A percentile compares a stretch with the other conserved stretches of the same genome.
phyloP scores from a whole-genome alignment of 495 filamentous ascomycete genomes.

The Thermochaetoides thermophila region DNA sequence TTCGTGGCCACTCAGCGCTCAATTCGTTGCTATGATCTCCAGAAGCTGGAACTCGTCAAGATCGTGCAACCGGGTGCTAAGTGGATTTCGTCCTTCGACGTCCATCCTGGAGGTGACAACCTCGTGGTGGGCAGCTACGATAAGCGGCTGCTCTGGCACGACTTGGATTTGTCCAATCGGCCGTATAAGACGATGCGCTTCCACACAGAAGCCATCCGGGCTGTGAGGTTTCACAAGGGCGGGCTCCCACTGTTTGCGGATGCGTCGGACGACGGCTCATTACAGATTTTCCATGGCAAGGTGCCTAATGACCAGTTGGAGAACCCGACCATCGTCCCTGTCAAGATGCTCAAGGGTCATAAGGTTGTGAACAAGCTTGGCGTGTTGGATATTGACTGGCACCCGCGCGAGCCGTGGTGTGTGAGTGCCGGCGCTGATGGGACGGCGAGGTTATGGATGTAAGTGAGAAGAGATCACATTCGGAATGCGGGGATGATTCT shows the following conservation, averaged over 20 bases:
- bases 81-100: constrained; percentile 72
- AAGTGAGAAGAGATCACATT: constrained; percentile 4
- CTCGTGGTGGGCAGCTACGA: constrained; percentile 89
- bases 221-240: constrained; percentile 71
- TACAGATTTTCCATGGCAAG: constrained; percentile 94
- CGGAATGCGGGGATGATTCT: not conserved
- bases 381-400: constrained; percentile 90
- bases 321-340: constrained; percentile 87
- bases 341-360: constrained; percentile 89
- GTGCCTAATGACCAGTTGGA: constrained; percentile 88
- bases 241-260: constrained; percentile 83
- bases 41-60: constrained; percentile 76
- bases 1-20: constrained; percentile 90
- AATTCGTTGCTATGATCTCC: constrained; percentile 83
- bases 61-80: constrained; percentile 81
- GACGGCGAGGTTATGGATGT: constrained; percentile 40
- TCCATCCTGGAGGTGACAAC: constrained; percentile 89
- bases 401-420: constrained; percentile 80
- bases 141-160: constrained; percentile 88
- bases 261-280: constrained; percentile 78
- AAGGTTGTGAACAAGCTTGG: constrained; percentile 66
- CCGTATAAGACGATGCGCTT: constrained; percentile 95
- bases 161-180: constrained; percentile 75
- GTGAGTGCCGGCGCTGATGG: constrained; percentile 92
- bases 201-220: constrained; percentile 77